These are phyloP conservation scores for Astrothelium subdiscretum DNA, from an alignment of 495 filamentous ascomycete genomes.

Conservation along the genomic window DNA sequence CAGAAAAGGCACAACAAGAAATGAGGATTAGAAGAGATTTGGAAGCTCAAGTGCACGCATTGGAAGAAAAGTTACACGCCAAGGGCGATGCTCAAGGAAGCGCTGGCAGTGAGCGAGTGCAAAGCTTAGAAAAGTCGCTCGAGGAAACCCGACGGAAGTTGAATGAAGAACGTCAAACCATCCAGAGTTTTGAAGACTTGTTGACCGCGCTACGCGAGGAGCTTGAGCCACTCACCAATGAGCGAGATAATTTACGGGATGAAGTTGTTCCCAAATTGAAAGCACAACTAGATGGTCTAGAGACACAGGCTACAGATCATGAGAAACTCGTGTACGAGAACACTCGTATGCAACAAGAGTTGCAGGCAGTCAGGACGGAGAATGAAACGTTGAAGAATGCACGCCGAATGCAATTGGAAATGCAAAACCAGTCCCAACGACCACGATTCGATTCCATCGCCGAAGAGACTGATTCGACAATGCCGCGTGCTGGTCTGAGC, in stretches of 20 bases:
- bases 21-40: slow-evolving; percentile 58
- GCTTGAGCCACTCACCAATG: slow-evolving; percentile 68
- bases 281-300: slow-evolving; percentile 64
- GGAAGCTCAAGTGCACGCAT: slow-evolving; percentile 66
- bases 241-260: slow-evolving; percentile 83
- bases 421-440: slow-evolving; percentile 28
- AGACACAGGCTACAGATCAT: slow-evolving; percentile 52
- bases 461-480: slow-evolving; percentile 40
- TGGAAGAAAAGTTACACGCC: slow-evolving; percentile 62
- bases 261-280: slow-evolving; percentile 66
- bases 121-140: slow-evolving; percentile 66
- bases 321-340: slow-evolving; percentile 63
- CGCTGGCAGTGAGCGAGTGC: slow-evolving; percentile 44
- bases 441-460: slow-evolving; percentile 50
- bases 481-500: slow-evolving; percentile 38
- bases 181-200: slow-evolving; percentile 89
- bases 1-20: slow-evolving; percentile 75
- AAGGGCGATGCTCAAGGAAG: slow-evolving; percentile 32
- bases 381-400: slow-evolving; percentile 48
- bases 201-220: slow-evolving; percentile 73
- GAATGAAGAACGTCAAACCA: slow-evolving; percentile 72
- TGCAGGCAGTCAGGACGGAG: slow-evolving; percentile 56
- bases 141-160: slow-evolving; percentile 74
- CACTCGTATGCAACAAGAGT: slow-evolving; percentile 68
- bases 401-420: slow-evolving; percentile 39